phyloP scores from a whole-genome alignment of 176 grass and related monocot genomes.

The Dendrocalamus sinicus region DNA sequence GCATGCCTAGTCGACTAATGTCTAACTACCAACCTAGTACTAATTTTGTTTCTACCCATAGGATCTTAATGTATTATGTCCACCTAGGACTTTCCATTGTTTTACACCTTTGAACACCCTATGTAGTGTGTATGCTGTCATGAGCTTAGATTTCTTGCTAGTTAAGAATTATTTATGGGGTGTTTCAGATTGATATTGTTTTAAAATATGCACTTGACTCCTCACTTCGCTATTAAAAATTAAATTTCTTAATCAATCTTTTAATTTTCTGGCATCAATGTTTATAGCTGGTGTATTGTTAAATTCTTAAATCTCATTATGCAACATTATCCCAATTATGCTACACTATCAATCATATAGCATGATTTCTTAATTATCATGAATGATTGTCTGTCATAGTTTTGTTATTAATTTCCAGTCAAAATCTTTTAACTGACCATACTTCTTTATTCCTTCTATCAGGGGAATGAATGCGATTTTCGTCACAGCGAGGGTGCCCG shows the following conservation, averaged over 20 bases:
- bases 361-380: constrained; percentile 18
- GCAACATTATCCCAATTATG: background rate
- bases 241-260: background rate
- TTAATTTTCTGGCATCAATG: background rate
- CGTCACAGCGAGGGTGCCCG: constrained; percentile 93
- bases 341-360: background rate
- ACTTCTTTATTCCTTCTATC: constrained; percentile 20
- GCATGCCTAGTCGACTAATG: too few species aligned
- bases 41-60: background rate
- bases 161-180: background rate
- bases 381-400: background rate
- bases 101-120: background rate
- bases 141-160: background rate
- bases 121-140: background rate
- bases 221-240: background rate
- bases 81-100: background rate
- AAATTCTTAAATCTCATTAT: background rate
- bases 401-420: constrained; percentile 17
- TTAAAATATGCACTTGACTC: background rate
- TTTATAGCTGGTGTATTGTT: background rate
- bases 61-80: background rate
- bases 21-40: background rate
- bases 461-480: constrained; percentile 94
- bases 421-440: constrained; percentile 15
- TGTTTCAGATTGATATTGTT: background rate